Percentiles rank a stretch among this genome's conserved stretches.
These are phyloP conservation scores for Ceratobasidium sp. DNA, from an alignment of 1,284 basidiomycete species.

Conservation along the genomic window DNA sequence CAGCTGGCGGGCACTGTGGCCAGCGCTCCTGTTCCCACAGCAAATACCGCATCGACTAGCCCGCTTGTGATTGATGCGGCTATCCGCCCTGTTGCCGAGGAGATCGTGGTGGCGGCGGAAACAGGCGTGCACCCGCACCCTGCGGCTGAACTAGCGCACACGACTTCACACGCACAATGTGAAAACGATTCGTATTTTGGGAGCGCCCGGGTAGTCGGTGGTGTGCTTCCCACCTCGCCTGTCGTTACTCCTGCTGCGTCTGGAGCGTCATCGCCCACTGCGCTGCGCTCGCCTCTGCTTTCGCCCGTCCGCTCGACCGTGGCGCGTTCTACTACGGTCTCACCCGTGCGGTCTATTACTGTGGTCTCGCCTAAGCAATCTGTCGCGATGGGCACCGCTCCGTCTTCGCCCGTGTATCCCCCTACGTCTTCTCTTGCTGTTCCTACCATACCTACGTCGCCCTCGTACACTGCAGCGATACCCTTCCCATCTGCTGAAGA, in stretches of 20 bases:
- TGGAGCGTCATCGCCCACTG: slow-evolving; percentile 4
- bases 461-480: not conserved
- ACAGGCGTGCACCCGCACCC: slow-evolving; percentile 6
- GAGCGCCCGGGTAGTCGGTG: slow-evolving; percentile 3
- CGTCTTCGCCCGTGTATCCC: slow-evolving; percentile 22
- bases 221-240: slow-evolving; percentile 13
- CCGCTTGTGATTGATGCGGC: slow-evolving; percentile 17
- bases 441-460: slow-evolving; percentile 9
- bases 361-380: slow-evolving; percentile 11
- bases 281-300: slow-evolving; percentile 9
- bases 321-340: slow-evolving; percentile 23
- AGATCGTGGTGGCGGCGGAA: slow-evolving; percentile 16
- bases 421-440: not conserved
- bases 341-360: slow-evolving; percentile 13
- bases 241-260: not conserved
- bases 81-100: slow-evolving; percentile 10
- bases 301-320: slow-evolving; percentile 26
- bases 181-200: slow-evolving; percentile 33
- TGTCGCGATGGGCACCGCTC: slow-evolving; percentile 15
- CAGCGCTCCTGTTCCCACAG: not conserved
- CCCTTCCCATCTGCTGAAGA: slow-evolving; percentile 30
- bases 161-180: slow-evolving; percentile 28
- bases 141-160: slow-evolving; percentile 1
- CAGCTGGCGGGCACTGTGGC: not conserved
- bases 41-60: slow-evolving; percentile 2